Evolutionary conservation across 345 rosid species (phyloP).

Genomic region (Trapa incisa): DNA sequence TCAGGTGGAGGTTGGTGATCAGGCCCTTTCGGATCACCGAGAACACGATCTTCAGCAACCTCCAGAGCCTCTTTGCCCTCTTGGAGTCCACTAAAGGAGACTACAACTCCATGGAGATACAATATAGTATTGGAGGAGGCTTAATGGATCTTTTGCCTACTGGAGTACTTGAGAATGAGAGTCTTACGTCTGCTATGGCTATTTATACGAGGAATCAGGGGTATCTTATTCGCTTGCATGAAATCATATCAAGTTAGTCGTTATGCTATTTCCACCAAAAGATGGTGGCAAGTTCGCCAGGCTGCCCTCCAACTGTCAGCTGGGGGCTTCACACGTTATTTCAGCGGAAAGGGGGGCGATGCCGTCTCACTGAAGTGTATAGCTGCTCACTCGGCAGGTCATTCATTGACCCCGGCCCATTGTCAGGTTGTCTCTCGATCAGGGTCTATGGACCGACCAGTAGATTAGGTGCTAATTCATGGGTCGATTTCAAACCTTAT

Average conservation of each 20-base stretch:
- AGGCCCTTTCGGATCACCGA: background rate
- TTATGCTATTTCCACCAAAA: background rate
- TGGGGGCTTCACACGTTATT: no score
- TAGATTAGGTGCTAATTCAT: no score
- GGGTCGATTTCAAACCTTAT: no score
- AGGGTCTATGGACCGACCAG: background rate
- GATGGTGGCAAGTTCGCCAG: background rate
- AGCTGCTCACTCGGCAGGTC: background rate
- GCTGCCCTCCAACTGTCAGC: background rate
- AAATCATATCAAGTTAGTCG: background rate
- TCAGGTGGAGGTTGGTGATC: background rate
- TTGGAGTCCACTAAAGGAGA: background rate
- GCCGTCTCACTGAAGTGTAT: background rate
- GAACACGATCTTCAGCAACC: conserved; percentile 1
- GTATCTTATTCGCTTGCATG: background rate
- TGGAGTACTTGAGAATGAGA: background rate
- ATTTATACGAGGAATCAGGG: background rate
- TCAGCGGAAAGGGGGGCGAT: background rate
- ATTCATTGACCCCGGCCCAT: background rate
- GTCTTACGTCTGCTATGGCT: background rate
- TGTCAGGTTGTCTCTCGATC: background rate
- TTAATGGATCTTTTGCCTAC: no score
- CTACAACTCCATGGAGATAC: conserved; percentile 6
- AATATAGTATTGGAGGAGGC: no score
- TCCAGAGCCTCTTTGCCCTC: conserved; percentile 5